phyloP scores from a whole-genome alignment of 2,329 filamentous ascomycete genomes.

The Chalaropsis thielavioides region DNA sequence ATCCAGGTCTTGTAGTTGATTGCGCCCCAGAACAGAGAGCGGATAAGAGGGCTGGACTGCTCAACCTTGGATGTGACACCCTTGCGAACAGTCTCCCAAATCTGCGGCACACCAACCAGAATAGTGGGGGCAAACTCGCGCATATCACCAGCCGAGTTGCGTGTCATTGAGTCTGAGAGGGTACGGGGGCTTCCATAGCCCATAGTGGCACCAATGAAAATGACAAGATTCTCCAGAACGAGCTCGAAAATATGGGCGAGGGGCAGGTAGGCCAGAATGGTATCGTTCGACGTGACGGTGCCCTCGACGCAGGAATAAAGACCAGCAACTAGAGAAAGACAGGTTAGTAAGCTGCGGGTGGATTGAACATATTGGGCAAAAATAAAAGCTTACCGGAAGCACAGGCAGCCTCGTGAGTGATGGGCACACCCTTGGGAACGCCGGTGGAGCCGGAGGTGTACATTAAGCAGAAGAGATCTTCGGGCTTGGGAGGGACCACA shows the following conservation, averaged over 20 bases:
- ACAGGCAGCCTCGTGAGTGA: conserved; percentile 67
- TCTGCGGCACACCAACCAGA: conserved; percentile 84
- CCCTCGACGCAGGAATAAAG: conserved; percentile 63
- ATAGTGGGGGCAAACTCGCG: conserved; percentile 79
- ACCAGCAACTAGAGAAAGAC: conserved; percentile 47
- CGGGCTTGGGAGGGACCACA: conserved; percentile 53
- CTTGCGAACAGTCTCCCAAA: conserved; percentile 97
- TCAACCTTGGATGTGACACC: conserved; percentile 73
- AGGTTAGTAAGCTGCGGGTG: conserved; percentile 19
- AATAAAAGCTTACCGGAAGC: conserved; percentile 44
- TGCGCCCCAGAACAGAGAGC: conserved; percentile 62
- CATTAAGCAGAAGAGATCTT: conserved; percentile 73
- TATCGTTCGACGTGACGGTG: conserved; percentile 62
- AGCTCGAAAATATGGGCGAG: conserved; percentile 95
- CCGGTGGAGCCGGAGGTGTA: conserved; percentile 85
- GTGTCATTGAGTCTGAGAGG: conserved; percentile 69
- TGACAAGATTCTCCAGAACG: conserved; percentile 78
- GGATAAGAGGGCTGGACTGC: conserved; percentile 51
- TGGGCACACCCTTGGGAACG: conserved; percentile 72
- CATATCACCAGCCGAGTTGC: conserved; percentile 87
- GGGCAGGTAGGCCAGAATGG: conserved; percentile 78
- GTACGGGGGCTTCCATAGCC: conserved; percentile 89
- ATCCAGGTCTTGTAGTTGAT: conserved; percentile 46
- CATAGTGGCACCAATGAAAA: conserved; percentile 82
- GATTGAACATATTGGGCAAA: background rate